These are phyloP conservation scores for Exophiala alcalophila DNA, from an alignment of 2,329 filamentous ascomycete species.

Conservation along the genomic window DNA sequence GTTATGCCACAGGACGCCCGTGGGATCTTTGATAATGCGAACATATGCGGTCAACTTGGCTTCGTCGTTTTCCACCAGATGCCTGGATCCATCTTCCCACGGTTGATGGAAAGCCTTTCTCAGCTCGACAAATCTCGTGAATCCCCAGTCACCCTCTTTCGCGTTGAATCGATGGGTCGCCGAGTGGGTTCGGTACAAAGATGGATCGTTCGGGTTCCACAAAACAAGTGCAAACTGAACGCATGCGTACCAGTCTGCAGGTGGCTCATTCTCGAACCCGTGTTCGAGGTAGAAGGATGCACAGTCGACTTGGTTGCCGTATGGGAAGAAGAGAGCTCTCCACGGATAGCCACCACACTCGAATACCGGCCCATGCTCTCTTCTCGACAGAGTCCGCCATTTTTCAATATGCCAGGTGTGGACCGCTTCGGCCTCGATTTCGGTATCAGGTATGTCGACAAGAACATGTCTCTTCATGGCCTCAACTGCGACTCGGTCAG, in stretches of 20 bases:
- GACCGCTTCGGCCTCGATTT: slow-evolving; percentile 70
- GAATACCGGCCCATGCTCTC: slow-evolving; percentile 85
- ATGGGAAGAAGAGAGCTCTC: slow-evolving; percentile 94
- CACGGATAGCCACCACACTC: slow-evolving; percentile 84
- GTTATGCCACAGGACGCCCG: slow-evolving; percentile 49
- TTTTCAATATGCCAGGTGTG: slow-evolving; percentile 84
- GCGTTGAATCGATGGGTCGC: slow-evolving; percentile 96
- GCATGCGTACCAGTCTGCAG: slow-evolving; percentile 94
- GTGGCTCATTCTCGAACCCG: slow-evolving; percentile 72
- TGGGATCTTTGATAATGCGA: slow-evolving; percentile 50
- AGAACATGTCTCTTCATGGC: slow-evolving; percentile 81
- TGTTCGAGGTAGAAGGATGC: slow-evolving; percentile 93
- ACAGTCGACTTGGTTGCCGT: slow-evolving; percentile 89
- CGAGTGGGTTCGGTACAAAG: slow-evolving; percentile 68
- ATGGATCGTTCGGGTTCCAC: slow-evolving; percentile 92
- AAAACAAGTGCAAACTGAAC: slow-evolving; percentile 92
- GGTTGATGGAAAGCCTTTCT: slow-evolving; percentile 75
- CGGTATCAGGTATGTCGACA: slow-evolving; percentile 72
- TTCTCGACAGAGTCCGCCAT: slow-evolving; percentile 73
- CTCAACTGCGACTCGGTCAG: slow-evolving; percentile 57
- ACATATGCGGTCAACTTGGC: slow-evolving; percentile 48
- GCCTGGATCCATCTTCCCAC: slow-evolving; percentile 68
- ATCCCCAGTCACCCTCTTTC: slow-evolving; percentile 97
- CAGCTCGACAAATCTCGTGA: slow-evolving; percentile 92
- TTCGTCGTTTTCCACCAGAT: slow-evolving; percentile 47